phyloP scores from a whole-genome alignment of 305 asterid genomes.

The Fraxinus nigra region DNA sequence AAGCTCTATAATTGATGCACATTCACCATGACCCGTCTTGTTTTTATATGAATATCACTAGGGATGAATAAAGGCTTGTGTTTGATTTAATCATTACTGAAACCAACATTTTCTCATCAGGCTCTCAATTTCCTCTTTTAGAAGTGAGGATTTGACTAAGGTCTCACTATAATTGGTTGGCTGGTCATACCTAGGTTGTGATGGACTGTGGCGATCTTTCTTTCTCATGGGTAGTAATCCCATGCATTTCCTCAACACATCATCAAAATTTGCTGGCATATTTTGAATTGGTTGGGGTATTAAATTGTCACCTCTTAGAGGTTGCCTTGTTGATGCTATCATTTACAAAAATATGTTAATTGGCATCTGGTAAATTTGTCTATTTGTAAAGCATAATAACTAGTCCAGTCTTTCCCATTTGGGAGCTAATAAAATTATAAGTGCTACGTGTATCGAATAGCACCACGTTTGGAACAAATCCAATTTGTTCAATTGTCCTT shows the following conservation, averaged over 20 bases:
- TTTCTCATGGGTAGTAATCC: background rate
- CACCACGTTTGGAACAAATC: background rate
- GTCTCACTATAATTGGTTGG: background rate
- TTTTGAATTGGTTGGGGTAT: background rate
- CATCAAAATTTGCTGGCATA: background rate
- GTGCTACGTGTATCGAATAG: background rate
- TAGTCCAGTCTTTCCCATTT: background rate
- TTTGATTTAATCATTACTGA: background rate
- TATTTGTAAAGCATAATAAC: background rate
- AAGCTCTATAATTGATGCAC: background rate
- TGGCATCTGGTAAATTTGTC: background rate
- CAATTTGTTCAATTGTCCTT: background rate
- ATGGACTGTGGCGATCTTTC: background rate
- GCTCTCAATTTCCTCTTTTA: background rate
- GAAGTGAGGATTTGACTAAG: background rate
- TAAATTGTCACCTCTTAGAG: background rate
- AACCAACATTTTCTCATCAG: background rate
- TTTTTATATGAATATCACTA: background rate
- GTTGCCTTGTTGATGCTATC: background rate
- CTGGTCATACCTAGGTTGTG: background rate
- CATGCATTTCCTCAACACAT: background rate
- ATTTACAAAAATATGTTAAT: background rate
- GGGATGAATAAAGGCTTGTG: background rate
- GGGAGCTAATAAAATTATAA: background rate
- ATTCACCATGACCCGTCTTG: background rate